phyloP scores from a whole-genome alignment of 2,329 filamentous ascomycete species.

The Cercospora citrullina region DNA sequence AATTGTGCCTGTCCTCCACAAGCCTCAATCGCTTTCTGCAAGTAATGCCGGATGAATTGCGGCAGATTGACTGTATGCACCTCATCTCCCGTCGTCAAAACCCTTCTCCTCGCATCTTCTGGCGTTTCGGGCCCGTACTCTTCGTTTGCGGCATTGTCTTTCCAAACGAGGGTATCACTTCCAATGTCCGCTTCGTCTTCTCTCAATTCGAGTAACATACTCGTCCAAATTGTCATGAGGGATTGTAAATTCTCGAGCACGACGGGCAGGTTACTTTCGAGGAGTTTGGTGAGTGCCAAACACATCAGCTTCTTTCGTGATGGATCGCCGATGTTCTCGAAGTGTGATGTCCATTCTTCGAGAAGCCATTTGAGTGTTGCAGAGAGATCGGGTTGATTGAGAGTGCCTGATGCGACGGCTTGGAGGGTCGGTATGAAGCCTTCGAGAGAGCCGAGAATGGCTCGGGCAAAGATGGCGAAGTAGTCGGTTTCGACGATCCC shows the following conservation, averaged over 20 bases:
- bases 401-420: slow-evolving; percentile 23
- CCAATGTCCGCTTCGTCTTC: slow-evolving; percentile 44
- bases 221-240: slow-evolving; percentile 74
- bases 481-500: slow-evolving; percentile 81
- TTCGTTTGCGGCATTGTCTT: slow-evolving; percentile 17
- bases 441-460: slow-evolving; percentile 70
- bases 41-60: slow-evolving; percentile 62
- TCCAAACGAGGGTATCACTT: slow-evolving; percentile 46
- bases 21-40: slow-evolving; percentile 60
- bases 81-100: slow-evolving; percentile 61
- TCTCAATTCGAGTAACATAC: slow-evolving; percentile 65
- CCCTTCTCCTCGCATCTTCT: slow-evolving; percentile 49
- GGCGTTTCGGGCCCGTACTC: slow-evolving; percentile 42
- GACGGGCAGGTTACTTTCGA: slow-evolving; percentile 61
- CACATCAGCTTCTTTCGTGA: slow-evolving; percentile 70
- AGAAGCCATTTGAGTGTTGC: slow-evolving; percentile 50
- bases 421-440: slow-evolving; percentile 63
- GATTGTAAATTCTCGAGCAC: slow-evolving; percentile 59
- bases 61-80: slow-evolving; percentile 67
- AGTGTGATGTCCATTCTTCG: slow-evolving; percentile 65
- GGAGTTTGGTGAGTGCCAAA: slow-evolving; percentile 69
- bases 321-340: slow-evolving; percentile 66
- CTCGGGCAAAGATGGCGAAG: slow-evolving; percentile 75
- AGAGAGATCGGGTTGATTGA: slow-evolving; percentile 33
- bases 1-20: slow-evolving; percentile 67